Base-by-base conservation (phyloP, 2,329 filamentous ascomycete species). In the Pyrenophora tritici-repentis region DNA sequence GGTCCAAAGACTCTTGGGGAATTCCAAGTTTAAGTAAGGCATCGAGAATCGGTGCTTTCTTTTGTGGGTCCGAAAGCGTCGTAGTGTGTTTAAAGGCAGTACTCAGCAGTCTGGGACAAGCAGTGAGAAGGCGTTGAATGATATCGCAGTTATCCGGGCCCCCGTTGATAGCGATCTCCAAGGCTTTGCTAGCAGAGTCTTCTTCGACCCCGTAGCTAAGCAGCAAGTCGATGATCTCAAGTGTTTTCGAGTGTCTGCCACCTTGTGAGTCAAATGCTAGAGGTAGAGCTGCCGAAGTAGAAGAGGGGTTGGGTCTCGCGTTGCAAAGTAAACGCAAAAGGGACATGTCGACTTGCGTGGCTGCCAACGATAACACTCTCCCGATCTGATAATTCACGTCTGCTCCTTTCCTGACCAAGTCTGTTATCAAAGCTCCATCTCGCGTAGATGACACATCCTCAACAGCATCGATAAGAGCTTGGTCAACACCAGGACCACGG, bases 81-180 rank as follows among this genome's bases (percentile, higher is more conserved):
- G 62, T 58, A 6, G 66, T 56, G 29, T 58, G 55, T 39, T 69
- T 55, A n/a, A 72, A 68, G 3, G 68, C 70, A 2, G 56, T 45
- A 12, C 60, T 60, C 14, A 68, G 49, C 3, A 72, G 41, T 10
- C 53, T 56, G 6, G 65, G 40, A 14, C 65, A 56, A 3, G 61
- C 58, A 32, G 49, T 50, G 14, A 72, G 58, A 16, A 73, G 50
- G 3, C 59, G 60, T 35, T 65, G 51, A n/a, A 72, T 56, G 12
- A 73, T 63, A 32, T 72, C 70, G 12, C 71, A 52, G 35, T 73
- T 73, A 7, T 56, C 43, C 5, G 59, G 53, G 1, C 70, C 70
- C 7, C 67, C 70, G 36, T 56, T 55, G 6, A 71, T 60, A 7
- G 69, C 68, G 16, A 65, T 55, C n/a, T 59, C 53, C 4, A 72